Conservation (phyloP, 1,284 basidiomycete genomes). For the Irpex sp. region DNA sequence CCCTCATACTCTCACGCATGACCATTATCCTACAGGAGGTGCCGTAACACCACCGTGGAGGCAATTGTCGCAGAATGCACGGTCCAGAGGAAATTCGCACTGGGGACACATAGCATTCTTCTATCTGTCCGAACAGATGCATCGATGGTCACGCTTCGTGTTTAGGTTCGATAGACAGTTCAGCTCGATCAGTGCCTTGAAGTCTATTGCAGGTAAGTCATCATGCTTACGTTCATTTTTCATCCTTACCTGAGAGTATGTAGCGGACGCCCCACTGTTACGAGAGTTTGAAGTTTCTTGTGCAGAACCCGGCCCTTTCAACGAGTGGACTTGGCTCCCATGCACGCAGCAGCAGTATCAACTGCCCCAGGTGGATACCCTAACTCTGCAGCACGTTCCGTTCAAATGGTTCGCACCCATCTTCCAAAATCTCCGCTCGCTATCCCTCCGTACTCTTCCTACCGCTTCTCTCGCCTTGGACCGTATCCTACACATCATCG, state of each 20-base stretch:
- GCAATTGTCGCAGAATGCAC: conserved; percentile 2
- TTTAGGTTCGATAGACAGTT: conserved; percentile 75
- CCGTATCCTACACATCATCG: conserved; percentile 57
- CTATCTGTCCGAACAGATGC: conserved; percentile 74
- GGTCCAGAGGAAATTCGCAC: conserved; percentile 44
- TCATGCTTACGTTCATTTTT: neutral
- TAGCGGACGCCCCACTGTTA: conserved; percentile 67
- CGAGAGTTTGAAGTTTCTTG: conserved; percentile 75
- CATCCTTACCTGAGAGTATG: neutral
- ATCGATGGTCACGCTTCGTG: conserved; percentile 74
- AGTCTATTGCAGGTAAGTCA: conserved; percentile 59
- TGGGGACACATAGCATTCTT: conserved; percentile 78
- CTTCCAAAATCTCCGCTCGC: conserved; percentile 51
- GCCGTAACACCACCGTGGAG: neutral
- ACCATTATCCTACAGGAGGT: conserved; percentile 1
- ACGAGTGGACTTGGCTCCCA: conserved; percentile 70
- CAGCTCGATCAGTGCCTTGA: conserved; percentile 63
- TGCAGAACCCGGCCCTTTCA: conserved; percentile 54
- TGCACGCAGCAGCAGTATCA: conserved; percentile 31
- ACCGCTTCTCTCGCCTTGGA: conserved; percentile 59
- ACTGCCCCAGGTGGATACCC: conserved; percentile 44
- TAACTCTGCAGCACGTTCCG: conserved; percentile 66
- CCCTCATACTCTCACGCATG: conserved; percentile 7
- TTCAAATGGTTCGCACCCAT: conserved; percentile 74
- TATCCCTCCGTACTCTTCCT: conserved; percentile 63